Conservation (phyloP, 371 early-diverging fungal genomes). For the Mucor racemosus region DNA sequence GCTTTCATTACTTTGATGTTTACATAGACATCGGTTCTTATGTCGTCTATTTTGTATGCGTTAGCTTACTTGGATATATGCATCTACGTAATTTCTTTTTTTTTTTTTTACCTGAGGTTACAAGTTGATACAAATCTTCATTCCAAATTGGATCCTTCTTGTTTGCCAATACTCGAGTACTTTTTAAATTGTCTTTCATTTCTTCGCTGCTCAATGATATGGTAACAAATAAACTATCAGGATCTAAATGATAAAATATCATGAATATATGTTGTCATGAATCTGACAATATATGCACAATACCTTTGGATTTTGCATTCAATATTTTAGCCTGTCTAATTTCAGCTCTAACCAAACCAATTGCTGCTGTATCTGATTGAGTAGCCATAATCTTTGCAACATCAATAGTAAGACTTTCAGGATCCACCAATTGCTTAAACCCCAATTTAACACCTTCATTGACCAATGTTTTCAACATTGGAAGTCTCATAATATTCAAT, state of each 20-base stretch:
- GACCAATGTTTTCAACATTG: constrained; percentile 35
- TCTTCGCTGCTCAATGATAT: constrained; percentile 24
- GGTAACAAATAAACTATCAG: constrained; percentile 38
- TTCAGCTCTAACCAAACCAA: constrained; percentile 40
- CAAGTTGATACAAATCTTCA: constrained; percentile 32
- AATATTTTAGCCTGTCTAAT: constrained; percentile 19
- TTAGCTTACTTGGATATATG: not conserved
- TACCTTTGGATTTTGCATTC: not conserved
- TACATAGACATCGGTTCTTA: constrained; percentile 26
- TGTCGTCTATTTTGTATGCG: constrained; percentile 31
- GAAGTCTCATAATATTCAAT: constrained; percentile 43
- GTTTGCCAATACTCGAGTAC: constrained; percentile 39
- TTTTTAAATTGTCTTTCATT: constrained; percentile 16
- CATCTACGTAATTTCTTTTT: not conserved
- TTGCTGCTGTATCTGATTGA: constrained; percentile 29
- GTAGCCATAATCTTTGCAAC: constrained; percentile 31
- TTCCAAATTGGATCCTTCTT: constrained; percentile 42
- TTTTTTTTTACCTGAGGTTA: constrained; percentile 24
- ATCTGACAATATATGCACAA: too few species aligned
- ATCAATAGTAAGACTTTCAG: constrained; percentile 39
- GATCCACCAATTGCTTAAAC: constrained; percentile 35
- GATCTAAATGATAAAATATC: constrained; percentile 15
- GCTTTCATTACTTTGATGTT: constrained; percentile 44
- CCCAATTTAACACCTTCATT: constrained; percentile 42
- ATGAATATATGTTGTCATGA: not conserved